Conservation (phyloP, 257 asterid genomes). For the Solanum chiquidenum region DNA sequence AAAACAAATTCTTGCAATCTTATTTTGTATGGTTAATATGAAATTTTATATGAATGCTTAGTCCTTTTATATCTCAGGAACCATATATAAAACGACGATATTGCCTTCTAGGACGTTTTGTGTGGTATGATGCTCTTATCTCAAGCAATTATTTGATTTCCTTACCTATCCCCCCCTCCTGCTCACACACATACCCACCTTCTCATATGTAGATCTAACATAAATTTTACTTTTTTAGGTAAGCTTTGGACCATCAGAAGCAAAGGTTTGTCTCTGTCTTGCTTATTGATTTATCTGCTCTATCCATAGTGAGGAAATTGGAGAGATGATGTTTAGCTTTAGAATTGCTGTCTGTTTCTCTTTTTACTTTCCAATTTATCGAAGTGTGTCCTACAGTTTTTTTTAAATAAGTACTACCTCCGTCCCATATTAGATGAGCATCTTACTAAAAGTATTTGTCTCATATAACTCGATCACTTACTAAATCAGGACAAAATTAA, state of each 20-base stretch:
- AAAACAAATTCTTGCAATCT: background rate
- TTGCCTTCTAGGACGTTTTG: slow-evolving; percentile 90
- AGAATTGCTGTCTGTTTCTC: background rate
- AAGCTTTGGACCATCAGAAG: slow-evolving; percentile 89
- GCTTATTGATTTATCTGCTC: background rate
- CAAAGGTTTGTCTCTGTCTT: slow-evolving; percentile 50
- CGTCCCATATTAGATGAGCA: too few relatives aligned
- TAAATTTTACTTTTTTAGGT: slow-evolving; percentile 32
- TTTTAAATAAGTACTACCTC: background rate
- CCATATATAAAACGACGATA: slow-evolving; percentile 67
- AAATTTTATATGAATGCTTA: background rate
- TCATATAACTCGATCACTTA: too few relatives aligned
- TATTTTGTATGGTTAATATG: background rate
- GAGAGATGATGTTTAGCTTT: background rate
- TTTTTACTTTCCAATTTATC: background rate
- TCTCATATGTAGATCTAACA: background rate
- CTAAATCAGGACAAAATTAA: too few relatives aligned
- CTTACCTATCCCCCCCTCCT: background rate
- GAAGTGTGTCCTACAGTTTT: background rate
- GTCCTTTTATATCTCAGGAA: slow-evolving; percentile 40
- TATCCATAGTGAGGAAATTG: background rate
- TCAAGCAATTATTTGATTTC: background rate
- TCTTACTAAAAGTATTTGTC: too few relatives aligned
- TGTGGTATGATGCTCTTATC: slow-evolving; percentile 44
- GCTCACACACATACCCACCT: background rate